These are phyloP conservation scores for Starmerella powellii DNA, from an alignment of 805 yeast genomes.

Conservation along the genomic window DNA sequence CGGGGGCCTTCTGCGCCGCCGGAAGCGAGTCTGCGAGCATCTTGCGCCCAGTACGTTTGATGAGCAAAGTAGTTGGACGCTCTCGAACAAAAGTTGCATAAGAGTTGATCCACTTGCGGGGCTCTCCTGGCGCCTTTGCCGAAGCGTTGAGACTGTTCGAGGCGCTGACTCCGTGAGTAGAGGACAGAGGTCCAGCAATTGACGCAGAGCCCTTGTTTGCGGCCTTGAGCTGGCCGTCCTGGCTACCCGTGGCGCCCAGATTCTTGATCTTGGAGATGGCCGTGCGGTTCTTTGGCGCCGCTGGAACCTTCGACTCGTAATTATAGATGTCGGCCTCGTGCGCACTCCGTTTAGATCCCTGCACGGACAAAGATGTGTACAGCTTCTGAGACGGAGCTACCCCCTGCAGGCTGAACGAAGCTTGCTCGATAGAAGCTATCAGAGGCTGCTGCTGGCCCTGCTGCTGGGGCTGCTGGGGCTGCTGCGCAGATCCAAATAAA, in stretches of 20 bases:
- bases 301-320: conserved; percentile 1
- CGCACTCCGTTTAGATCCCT: conserved; percentile 8
- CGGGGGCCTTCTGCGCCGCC: conserved; percentile 6
- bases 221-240: not conserved
- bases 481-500: not conserved
- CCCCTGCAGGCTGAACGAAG: conserved; percentile 21
- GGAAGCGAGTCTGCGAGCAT: not conserved
- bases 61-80: conserved; percentile 22
- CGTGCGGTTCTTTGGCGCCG: not conserved
- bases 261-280: no score
- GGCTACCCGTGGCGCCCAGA: no score
- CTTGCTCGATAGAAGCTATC: conserved; percentile 25
- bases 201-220: not conserved
- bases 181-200: not conserved
- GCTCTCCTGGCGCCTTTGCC: conserved; percentile 4
- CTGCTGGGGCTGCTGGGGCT: conserved; percentile 6
- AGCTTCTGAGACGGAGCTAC: conserved; percentile 20
- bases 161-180: not conserved
- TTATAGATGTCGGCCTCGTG: conserved; percentile 1
- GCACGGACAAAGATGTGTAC: conserved; percentile 21
- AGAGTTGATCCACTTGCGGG: conserved; percentile 21
- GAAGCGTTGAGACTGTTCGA: not conserved
- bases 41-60: conserved; percentile 8
- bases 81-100: conserved; percentile 20
- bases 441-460: conserved; percentile 10